Conservation (phyloP, 345 rosid species). For the Dipteronia sinensis region DNA sequence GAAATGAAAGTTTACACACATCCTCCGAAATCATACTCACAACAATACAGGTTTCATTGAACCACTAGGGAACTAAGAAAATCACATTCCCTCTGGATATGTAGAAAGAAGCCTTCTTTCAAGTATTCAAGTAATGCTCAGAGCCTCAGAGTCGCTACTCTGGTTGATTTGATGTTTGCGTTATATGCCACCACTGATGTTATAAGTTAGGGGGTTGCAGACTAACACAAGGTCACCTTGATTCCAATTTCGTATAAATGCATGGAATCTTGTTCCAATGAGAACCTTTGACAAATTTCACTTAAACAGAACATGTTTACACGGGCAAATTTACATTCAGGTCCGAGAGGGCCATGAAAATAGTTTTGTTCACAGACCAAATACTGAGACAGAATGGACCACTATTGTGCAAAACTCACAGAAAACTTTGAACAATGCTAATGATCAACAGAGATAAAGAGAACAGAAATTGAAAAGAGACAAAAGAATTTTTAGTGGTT, state of each 20-base stretch:
- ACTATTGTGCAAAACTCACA: too few relatives aligned
- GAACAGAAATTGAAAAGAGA: too few relatives aligned
- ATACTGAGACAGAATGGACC: neutral
- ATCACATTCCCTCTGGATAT: neutral
- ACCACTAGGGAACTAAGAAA: neutral
- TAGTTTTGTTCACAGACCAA: neutral
- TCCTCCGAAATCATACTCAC: too few relatives aligned
- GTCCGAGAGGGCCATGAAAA: neutral
- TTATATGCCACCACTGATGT: neutral
- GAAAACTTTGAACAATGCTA: too few relatives aligned
- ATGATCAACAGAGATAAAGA: too few relatives aligned
- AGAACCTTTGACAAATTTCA: neutral
- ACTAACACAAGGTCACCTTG: neutral
- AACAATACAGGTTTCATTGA: neutral
- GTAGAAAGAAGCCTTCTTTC: neutral
- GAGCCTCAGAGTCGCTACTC: neutral
- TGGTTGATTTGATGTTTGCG: neutral
- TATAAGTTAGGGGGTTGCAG: neutral
- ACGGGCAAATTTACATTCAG: neutral
- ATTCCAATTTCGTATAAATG: neutral
- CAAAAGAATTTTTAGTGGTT: too few relatives aligned
- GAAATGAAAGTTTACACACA: too few relatives aligned
- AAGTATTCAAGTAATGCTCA: neutral
- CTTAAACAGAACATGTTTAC: neutral
- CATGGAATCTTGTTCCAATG: neutral